Percentiles rank a stretch among this genome's conserved stretches.
These are phyloP conservation scores for Rhizophagus clarus DNA, from an alignment of 192 early-diverging fungal species.

Conservation along the genomic window DNA sequence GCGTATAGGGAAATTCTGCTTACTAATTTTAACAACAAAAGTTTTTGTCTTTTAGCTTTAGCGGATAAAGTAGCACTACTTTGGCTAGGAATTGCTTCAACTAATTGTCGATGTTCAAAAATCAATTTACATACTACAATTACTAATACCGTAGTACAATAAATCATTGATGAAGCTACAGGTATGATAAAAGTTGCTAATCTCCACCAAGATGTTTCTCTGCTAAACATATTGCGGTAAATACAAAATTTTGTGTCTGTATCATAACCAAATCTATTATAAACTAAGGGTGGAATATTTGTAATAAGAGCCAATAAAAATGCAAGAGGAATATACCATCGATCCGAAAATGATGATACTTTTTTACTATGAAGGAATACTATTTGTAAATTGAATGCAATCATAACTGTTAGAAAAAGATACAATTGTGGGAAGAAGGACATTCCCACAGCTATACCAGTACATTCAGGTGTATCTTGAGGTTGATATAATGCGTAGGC, in stretches of 20 bases:
- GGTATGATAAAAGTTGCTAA: conserved; percentile 9
- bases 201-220: neutral
- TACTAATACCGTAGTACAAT: neutral
- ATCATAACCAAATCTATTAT: conserved; percentile 15
- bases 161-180: conserved; percentile 7
- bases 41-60: neutral
- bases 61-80: neutral
- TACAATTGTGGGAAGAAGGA: conserved; percentile 20
- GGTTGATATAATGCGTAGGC: neutral
- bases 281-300: conserved; percentile 17
- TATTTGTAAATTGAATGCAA: conserved; percentile 25
- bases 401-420: conserved; percentile 20
- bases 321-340: conserved; percentile 10
- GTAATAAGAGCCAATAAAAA: neutral
- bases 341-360: conserved; percentile 21
- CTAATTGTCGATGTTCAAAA: conserved; percentile 19
- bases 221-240: neutral
- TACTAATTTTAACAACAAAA: conserved; percentile 21
- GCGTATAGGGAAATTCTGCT: conserved; percentile 17
- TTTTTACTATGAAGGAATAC: conserved; percentile 24
- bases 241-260: neutral
- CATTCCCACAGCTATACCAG: neutral
- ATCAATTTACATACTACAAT: conserved; percentile 10
- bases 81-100: neutral
- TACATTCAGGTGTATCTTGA: neutral